Evolutionary conservation across 2,329 filamentous ascomycete genomes (phyloP).

Genomic region (Fusarium domesticum): DNA sequence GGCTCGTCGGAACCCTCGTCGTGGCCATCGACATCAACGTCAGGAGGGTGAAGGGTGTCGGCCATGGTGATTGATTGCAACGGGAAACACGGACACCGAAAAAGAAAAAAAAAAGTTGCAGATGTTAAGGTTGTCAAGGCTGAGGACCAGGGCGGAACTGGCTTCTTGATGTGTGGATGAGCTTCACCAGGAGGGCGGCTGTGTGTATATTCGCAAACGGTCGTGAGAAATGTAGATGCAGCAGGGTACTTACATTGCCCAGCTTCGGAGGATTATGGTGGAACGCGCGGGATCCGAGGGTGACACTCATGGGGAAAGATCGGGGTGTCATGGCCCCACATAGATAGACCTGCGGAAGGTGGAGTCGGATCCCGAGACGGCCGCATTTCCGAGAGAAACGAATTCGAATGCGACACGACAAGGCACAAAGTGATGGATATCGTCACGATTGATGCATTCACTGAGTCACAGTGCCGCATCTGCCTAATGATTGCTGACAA

Average conservation of each 20-base stretch:
- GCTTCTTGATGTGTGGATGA: background rate
- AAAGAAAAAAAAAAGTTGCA: background rate
- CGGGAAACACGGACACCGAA: background rate
- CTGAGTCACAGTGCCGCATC: no score
- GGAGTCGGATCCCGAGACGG: slow-evolving; percentile 14
- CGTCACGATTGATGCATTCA: no score
- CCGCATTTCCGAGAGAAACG: slow-evolving; percentile 16
- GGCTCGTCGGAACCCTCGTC: slow-evolving; percentile 25
- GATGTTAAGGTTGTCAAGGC: background rate
- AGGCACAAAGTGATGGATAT: no score
- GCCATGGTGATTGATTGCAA: background rate
- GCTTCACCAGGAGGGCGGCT: background rate
- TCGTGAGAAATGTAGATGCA: background rate
- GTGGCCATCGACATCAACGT: slow-evolving; percentile 16
- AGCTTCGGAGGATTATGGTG: slow-evolving; percentile 1
- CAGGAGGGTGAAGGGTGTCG: background rate
- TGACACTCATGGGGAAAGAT: background rate
- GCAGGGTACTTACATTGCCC: slow-evolving; percentile 1
- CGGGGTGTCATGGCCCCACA: no score
- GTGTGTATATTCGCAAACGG: no score
- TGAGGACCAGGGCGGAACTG: background rate
- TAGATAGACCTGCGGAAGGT: no score
- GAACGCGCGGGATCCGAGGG: slow-evolving; percentile 25
- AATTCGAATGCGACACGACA: slow-evolving; percentile 19
- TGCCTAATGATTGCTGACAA: no score